Percentiles rank a stretch among this genome's conserved stretches.
phyloP scores from a whole-genome alignment of 805 yeast genomes.

The Jamesozyma piceae region DNA sequence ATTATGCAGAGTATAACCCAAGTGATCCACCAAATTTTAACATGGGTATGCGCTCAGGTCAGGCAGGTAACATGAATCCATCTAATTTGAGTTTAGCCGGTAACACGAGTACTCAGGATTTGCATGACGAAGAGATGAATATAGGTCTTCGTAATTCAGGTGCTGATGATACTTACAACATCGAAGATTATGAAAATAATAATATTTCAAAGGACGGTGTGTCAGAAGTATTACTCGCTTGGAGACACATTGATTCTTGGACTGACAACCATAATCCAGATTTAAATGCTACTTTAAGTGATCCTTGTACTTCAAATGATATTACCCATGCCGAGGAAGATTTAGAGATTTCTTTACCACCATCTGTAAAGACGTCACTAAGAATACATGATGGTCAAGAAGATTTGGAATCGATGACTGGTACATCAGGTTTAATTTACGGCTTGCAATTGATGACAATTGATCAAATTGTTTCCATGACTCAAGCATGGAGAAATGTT shows the following conservation, averaged over 20 bases:
- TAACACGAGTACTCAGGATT: constrained; percentile 7
- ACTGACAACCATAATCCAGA: constrained; percentile 70
- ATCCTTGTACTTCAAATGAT: constrained; percentile 73
- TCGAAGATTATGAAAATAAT: constrained; percentile 24
- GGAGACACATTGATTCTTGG: constrained; percentile 89
- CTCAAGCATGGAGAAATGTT: constrained; percentile 77
- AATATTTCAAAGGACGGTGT: constrained; percentile 44
- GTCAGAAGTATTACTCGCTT: constrained; percentile 65
- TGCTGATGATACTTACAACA: constrained; percentile 20
- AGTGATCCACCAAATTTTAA: constrained; percentile 30
- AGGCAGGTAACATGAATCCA: constrained; percentile 7
- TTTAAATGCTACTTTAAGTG: constrained; percentile 64
- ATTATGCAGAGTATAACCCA: constrained; percentile 58
- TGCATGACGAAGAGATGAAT: constrained; percentile 13
- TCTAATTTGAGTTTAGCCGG: constrained; percentile 15
- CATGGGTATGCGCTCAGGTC: constrained; percentile 19
- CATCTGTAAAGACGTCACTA: constrained; percentile 71
- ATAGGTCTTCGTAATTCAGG: constrained; percentile 13
- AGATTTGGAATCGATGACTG: constrained; percentile 60
- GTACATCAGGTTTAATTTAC: constrained; percentile 62
- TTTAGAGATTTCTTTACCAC: constrained; percentile 62
- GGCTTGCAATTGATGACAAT: constrained; percentile 73
- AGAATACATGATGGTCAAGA: constrained; percentile 89
- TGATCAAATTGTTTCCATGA: constrained; percentile 72
- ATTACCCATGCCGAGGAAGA: constrained; percentile 77